A percentile compares a stretch with the other conserved stretches of the same genome.
Evolutionary conservation across 164 flowering plant species (phyloP).

Genomic region (Nymphaea thermarum): DNA sequence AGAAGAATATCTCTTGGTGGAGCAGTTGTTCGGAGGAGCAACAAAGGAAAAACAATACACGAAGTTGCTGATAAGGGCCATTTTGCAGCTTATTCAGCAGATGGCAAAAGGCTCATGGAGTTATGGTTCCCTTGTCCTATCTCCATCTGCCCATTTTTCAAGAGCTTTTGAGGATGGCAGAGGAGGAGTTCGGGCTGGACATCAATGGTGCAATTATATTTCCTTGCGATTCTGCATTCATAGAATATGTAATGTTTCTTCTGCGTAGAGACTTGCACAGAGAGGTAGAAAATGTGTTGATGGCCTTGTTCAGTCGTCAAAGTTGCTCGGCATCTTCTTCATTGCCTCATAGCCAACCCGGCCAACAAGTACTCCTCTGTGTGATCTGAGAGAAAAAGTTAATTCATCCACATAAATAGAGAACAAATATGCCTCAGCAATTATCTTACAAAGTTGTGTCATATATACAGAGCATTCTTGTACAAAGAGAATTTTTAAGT

Average conservation of each 20-base stretch:
- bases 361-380: neutral
- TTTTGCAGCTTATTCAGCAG: constrained; percentile 8
- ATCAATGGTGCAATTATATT: constrained; percentile 14
- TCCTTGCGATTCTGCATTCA: constrained; percentile 11
- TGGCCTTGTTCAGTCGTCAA: neutral
- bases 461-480: neutral
- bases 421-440: too few species aligned
- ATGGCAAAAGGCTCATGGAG: constrained; percentile 7
- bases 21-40: neutral
- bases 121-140: constrained; percentile 1
- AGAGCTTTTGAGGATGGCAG: constrained; percentile 21
- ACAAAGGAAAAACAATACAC: too few species aligned
- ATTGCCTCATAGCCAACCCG: neutral
- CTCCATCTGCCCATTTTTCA: constrained; percentile 11
- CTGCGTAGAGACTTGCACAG: neutral
- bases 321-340: neutral
- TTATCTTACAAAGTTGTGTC: neutral
- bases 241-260: constrained; percentile 11
- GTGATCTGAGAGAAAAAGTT: neutral
- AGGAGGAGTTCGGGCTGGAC: constrained; percentile 19
- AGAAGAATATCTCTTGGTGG: neutral
- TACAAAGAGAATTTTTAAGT: neutral
- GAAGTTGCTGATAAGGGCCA: constrained; percentile 7
- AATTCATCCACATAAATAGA: too few species aligned
- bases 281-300: constrained; percentile 11